A percentile compares a stretch with the other conserved stretches of the same genome.
phyloP scores from a whole-genome alignment of 1,139 yeast species.

The Zygosaccharomyces sapae region DNA sequence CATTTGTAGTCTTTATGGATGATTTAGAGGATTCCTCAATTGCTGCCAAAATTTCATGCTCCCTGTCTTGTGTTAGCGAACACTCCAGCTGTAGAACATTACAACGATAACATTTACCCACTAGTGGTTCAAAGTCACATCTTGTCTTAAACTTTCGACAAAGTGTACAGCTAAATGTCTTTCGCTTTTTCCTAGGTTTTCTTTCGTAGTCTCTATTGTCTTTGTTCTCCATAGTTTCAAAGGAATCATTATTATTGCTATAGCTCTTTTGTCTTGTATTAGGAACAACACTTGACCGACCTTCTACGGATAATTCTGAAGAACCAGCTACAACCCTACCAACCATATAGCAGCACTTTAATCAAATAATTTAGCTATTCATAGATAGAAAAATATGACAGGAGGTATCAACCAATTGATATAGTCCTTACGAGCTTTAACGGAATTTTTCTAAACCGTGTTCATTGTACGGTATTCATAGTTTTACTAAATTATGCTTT shows the following conservation, averaged over 20 bases:
- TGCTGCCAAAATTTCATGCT: slow-evolving; percentile 25
- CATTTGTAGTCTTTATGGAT: slow-evolving; percentile 1
- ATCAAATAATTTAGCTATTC: background rate
- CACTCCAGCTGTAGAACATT: slow-evolving; percentile 44
- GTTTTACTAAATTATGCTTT: background rate
- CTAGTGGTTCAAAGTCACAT: slow-evolving; percentile 45
- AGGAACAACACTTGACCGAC: background rate
- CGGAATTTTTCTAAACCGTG: background rate
- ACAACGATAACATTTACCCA: slow-evolving; percentile 48
- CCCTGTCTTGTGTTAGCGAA: slow-evolving; percentile 40
- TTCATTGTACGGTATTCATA: background rate
- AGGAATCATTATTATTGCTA: background rate
- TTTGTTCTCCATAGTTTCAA: background rate
- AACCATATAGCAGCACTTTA: background rate
- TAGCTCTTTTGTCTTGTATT: background rate
- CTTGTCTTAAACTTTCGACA: slow-evolving; percentile 53
- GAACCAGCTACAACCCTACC: background rate
- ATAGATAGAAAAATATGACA: background rate
- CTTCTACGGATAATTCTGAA: background rate
- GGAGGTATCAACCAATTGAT: background rate
- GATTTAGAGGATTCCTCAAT: slow-evolving; percentile 15
- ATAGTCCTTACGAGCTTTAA: background rate
- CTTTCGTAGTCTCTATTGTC: slow-evolving; percentile 6
- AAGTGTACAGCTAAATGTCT: slow-evolving; percentile 46
- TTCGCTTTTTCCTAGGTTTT: slow-evolving; percentile 40